Percentiles rank a stretch among this genome's conserved stretches.
Evolutionary conservation across 495 filamentous ascomycete genomes (phyloP).

Genomic region (Ramalina intermedia): DNA sequence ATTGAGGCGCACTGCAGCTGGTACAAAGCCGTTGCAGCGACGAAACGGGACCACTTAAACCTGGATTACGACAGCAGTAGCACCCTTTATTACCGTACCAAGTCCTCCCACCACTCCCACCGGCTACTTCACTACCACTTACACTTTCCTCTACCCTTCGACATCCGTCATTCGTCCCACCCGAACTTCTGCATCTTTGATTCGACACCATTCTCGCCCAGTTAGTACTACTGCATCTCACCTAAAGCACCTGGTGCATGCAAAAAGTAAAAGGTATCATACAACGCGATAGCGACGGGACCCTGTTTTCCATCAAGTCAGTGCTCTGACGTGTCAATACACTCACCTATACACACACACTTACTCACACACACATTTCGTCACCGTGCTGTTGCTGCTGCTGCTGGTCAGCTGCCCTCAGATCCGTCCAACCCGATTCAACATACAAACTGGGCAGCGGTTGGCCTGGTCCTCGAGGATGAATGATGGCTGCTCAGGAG

Average conservation of each 20-base stretch:
- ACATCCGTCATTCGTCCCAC: too few relatives aligned
- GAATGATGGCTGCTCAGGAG: neutral
- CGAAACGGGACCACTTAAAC: too few relatives aligned
- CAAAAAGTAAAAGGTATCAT: neutral
- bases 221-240: neutral
- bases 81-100: too few relatives aligned
- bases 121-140: too few relatives aligned
- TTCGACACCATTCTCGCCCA: neutral
- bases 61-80: too few relatives aligned
- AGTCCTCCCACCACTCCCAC: too few relatives aligned
- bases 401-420: neutral
- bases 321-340: neutral
- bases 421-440: neutral
- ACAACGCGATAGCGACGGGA: too few relatives aligned
- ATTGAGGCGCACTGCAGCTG: too few relatives aligned
- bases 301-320: too few relatives aligned
- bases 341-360: neutral
- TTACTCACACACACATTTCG: neutral
- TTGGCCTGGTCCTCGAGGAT: neutral
- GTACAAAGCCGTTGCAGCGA: too few relatives aligned
- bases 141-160: too few relatives aligned
- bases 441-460: neutral
- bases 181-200: neutral
- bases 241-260: neutral
- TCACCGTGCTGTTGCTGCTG: neutral